Base-by-base conservation (phyloP, 129 eudicot species). In the Flaveria trinervia region DNA sequence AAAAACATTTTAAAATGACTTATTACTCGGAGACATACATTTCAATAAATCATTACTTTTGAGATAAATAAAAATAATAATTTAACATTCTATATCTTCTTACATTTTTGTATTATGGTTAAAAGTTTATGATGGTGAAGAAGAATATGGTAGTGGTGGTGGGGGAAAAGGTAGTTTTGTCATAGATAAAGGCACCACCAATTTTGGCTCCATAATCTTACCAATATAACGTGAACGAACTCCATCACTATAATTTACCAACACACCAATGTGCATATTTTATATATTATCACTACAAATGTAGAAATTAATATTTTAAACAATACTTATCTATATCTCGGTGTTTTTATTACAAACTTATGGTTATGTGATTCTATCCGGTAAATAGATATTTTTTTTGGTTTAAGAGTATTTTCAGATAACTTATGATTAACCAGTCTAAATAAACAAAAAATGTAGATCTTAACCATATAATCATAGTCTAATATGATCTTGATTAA, bases 191-290 rank as follows among this genome's bases (percentile, higher is more conserved):
- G 54, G 66, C 17, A 72, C 76, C 76, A 54, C 65, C 65, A 54
- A 52, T 5, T 72, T 52, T 72, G 76, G 66, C 66, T 52, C 76
- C 76, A 55, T 72, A 72, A 72, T 36, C 67, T 51, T 67, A 72
- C 76, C n/a, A 33, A n/a, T 52, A 33, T 71, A 71, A 16, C 76
- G 50, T 71, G 76, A 71, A 30, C 61, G 12, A 48, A 70, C 61
- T 70, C 39, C 43, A 69, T 22, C 41, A 26, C 36, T 30, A 30
- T 30, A 30, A 30, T 30, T 4, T 70, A 3, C 46, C 1, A 30
- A 33, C 46, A 61, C 67, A 61, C 67, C 30, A 39, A 61, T 26
- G 67, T 61, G 41, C 1, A 25, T 16, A 28, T 26, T 13, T 64
- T 64, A 14, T 64, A 64, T 15, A 64, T 28, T 64, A 64, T 64